Evolutionary conservation across 1,284 basidiomycete genomes (phyloP), one percentile per base, ranked within the genome.

Genomic region (Puccinia horiana): DNA sequence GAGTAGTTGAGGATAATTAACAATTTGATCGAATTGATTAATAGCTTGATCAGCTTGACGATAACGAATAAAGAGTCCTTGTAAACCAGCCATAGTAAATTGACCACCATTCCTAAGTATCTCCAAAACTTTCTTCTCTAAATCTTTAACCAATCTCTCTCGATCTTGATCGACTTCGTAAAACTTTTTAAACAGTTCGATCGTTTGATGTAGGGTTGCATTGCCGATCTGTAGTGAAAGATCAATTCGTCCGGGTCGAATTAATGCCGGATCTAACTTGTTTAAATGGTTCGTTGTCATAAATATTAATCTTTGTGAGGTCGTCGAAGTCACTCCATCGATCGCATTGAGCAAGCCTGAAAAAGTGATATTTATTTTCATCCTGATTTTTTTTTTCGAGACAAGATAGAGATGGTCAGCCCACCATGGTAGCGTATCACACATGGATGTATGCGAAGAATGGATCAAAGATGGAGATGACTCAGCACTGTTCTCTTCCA

Each of bases 281-380:
- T 92, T 91, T 58, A 94, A 88, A 85, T 98, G 96, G 87, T 99
- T 99, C n/a, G 96, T 99, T 0, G 96, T 99, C 93, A 99, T 94
- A 88, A 99, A 99, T 61, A 99, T 91, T 86, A 99, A 93, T n/a
- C 97, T 92, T 86, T 97, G 95, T 37, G 88, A 87, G 87, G 97
- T 95, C 52, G 95, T 94, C 4, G 94, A 96, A 1, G 96, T 96
- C 20, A 99, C 96, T 26, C 97, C 97, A 86, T 99, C 97, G 2
- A 99, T 90, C 5, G 96, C 95, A 86, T 99, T 99, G 42, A 99
- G 89, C 86, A 99, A 92, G 37, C 97, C 97, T 3, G 96, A 98
- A 88, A 99, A 99, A 0, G 97, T 99, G 35, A 99, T 93, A 26
- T 93, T 93, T 0, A 86, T 84, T 82, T 83, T 85, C 83, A 85